Evolutionary conservation across 305 asterid genomes (phyloP).

Genomic region (Stenogyne calaminthoides): DNA sequence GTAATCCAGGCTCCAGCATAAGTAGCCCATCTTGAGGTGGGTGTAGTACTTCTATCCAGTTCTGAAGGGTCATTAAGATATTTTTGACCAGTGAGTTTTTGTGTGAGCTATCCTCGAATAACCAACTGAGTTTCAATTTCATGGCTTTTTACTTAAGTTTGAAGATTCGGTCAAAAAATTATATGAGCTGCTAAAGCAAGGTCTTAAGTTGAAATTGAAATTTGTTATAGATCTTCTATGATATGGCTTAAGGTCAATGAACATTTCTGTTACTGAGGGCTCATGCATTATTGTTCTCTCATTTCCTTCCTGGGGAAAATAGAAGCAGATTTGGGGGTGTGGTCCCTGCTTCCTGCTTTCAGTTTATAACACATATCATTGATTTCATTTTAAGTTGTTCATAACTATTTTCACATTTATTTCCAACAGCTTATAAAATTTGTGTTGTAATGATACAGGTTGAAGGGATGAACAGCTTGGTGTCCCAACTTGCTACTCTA

Average conservation of each 20-base stretch:
- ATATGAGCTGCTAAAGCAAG: background rate
- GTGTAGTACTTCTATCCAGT: background rate
- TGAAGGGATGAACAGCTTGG: conserved; percentile 64
- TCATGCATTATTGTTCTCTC: background rate
- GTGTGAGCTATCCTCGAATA: background rate
- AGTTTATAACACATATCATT: background rate
- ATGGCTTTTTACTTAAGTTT: conserved; percentile 2
- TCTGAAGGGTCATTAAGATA: background rate
- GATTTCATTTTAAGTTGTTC: conserved; percentile 10
- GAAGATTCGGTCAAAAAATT: background rate
- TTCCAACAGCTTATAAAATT: conserved; percentile 8
- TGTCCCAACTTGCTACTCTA: conserved; percentile 74
- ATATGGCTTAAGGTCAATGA: conserved; percentile 8
- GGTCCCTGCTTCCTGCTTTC: background rate
- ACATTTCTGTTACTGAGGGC: background rate
- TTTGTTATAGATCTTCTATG: background rate
- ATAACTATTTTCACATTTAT: conserved; percentile 3
- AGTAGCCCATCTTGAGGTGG: background rate
- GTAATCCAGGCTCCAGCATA: conserved; percentile 10
- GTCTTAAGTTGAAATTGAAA: background rate
- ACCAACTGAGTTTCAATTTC: conserved; percentile 1
- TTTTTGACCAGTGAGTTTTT: background rate
- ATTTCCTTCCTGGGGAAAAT: background rate
- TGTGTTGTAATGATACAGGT: conserved; percentile 45
- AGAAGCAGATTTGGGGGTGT: background rate